These are phyloP conservation scores for Coemansia sp. DNA, from an alignment of 192 early-diverging fungal genomes.

Conservation along the genomic window DNA sequence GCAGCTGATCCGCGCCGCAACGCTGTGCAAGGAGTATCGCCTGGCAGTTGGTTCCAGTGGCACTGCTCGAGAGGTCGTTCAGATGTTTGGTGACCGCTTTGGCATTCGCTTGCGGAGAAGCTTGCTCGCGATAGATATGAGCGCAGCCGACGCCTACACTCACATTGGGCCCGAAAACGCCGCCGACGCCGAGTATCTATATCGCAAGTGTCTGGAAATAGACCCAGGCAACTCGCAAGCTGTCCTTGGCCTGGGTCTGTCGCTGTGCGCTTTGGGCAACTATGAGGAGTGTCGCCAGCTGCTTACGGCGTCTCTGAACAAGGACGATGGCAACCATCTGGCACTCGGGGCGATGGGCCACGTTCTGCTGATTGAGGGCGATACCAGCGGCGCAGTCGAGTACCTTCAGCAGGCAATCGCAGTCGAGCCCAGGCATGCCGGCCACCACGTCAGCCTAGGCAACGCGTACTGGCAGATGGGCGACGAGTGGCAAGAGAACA, in stretches of 20 bases:
- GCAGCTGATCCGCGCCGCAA: constrained; percentile 14
- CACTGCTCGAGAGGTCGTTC: constrained; percentile 14
- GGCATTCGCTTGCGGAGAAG: constrained; percentile 36
- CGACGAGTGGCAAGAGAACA: constrained; percentile 63
- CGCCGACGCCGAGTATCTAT: constrained; percentile 59
- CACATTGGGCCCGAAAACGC: constrained; percentile 61
- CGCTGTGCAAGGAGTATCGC: constrained; percentile 8
- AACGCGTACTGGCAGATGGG: constrained; percentile 77
- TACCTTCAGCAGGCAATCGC: constrained; percentile 60
- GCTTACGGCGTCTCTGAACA: constrained; percentile 59
- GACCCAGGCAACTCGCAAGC: constrained; percentile 54
- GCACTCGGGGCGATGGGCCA: constrained; percentile 74
- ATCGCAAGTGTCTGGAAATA: constrained; percentile 56
- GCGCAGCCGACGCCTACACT: constrained; percentile 65
- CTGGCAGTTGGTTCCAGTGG: constrained; percentile 18
- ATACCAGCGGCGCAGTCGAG: constrained; percentile 60
- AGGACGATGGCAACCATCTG: constrained; percentile 34
- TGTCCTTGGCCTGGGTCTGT: constrained; percentile 55
- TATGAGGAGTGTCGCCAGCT: constrained; percentile 61
- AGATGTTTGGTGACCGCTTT: constrained; percentile 12
- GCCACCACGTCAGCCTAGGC: constrained; percentile 70
- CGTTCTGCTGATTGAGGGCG: constrained; percentile 59
- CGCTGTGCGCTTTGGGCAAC: constrained; percentile 56
- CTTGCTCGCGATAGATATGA: constrained; percentile 58
- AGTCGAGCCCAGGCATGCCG: constrained; percentile 51